Base-by-base conservation (phyloP, 2,329 filamentous ascomycete species). In the Fusarium mangiferae region DNA sequence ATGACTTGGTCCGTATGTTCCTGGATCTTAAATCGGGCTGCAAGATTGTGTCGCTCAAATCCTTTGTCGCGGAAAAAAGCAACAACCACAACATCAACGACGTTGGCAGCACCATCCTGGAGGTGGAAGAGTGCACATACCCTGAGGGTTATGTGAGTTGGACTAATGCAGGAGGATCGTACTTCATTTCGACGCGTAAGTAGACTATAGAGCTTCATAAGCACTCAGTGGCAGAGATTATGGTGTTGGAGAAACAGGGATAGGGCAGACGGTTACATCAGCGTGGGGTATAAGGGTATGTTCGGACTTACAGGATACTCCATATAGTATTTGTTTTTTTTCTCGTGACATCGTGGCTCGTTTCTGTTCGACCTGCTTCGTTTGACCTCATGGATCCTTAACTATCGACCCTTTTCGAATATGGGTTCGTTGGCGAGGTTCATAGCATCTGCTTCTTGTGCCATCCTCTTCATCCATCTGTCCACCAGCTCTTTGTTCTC, bases 401-500 rank as follows among this genome's bases (percentile, higher is more conserved):
- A 35, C 70, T 73, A 82, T 72, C 77, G 77, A 41, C 76, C 70
- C 38, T 77, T 80, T 55, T 81, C 77, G 42, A 81, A 77, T n/a
- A 78, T 77, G 24, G 82, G 84, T 74, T 90, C 88, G 79, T 89
- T 90, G 68, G 88, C 87, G 57, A 86, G 82, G 78, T 98, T 98
- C 92, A 98, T 95, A 72, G 90, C 91, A 63, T 96, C 93, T 17
- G 94, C 96, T 84, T 98, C 95, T 80, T 92, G 89, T 8, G 91
- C 92, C 89, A 96, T 96, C 73, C 92, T 88, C 79, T 90, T 91
- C 93, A 98, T 95, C 94, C 95, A 98, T 62, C 96, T 88, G 81
- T 95, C 92, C 60, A 98, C 91, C 62, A 99, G 87, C 75, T 98
- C 93, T 79, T 94, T 91, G 80, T 98, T 98, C 81, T 98, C 96